Conservation (phyloP, 805 yeast genomes). For the Kodamaea jinghongensis region DNA sequence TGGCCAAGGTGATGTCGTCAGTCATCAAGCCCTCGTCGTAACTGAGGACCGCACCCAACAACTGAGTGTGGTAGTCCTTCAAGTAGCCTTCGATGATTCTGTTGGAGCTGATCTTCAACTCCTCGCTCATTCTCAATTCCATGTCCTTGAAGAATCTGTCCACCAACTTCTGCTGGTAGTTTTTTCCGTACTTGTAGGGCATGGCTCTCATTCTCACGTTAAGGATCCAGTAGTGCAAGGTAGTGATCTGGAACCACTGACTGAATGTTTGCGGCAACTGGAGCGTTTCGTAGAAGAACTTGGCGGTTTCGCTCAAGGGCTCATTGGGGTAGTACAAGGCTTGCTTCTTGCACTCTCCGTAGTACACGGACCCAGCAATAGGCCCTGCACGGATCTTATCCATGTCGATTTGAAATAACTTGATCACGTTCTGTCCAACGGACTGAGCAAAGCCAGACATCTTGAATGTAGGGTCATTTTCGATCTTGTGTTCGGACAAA, state of each 20-base stretch:
- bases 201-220: constrained; percentile 94
- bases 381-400: constrained; percentile 92
- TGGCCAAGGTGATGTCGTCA: constrained; percentile 74
- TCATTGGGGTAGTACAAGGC: constrained; percentile 76
- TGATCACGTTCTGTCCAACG: constrained; percentile 64
- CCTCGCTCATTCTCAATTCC: constrained; percentile 80
- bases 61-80: constrained; percentile 86
- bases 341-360: constrained; percentile 82
- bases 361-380: constrained; percentile 85
- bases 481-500: constrained; percentile 37
- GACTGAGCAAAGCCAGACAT: constrained; percentile 38
- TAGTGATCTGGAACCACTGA: constrained; percentile 95
- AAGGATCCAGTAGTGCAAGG: constrained; percentile 89
- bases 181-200: constrained; percentile 85
- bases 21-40: constrained; percentile 89
- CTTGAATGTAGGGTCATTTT: constrained; percentile 33
- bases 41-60: constrained; percentile 84
- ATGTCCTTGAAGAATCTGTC: constrained; percentile 89
- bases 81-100: constrained; percentile 80
- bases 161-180: constrained; percentile 87
- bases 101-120: constrained; percentile 78
- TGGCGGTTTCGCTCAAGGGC: constrained; percentile 67
- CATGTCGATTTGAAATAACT: constrained; percentile 75
- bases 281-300: constrained; percentile 81
- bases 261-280: constrained; percentile 82